Conservation (phyloP, 177 flowering plant species). For the Vitis hybrid region DNA sequence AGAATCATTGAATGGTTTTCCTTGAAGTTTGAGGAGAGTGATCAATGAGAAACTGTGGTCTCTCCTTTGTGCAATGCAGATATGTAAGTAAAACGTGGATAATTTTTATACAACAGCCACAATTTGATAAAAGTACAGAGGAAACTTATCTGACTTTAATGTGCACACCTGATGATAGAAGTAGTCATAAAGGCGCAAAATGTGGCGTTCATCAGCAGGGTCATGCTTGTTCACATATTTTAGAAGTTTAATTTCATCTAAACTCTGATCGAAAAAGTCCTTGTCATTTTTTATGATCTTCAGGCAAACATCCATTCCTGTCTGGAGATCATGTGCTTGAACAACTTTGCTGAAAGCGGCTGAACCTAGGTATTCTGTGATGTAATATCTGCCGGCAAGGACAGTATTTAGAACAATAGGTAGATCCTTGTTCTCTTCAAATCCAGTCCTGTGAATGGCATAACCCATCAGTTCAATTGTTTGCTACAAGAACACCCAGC, state of each 20-base stretch:
- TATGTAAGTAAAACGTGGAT: neutral
- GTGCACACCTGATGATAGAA: conserved; percentile 82
- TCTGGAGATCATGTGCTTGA: conserved; percentile 86
- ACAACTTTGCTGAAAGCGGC: conserved; percentile 97
- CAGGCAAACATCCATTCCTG: conserved; percentile 85
- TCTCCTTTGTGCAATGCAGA: neutral
- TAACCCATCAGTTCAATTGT: conserved; percentile 23
- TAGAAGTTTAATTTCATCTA: conserved; percentile 93
- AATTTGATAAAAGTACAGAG: too few species aligned
- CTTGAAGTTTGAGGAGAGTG: neutral
- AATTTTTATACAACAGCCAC: neutral
- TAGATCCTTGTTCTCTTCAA: conserved; percentile 87
- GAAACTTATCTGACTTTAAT: neutral
- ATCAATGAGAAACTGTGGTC: neutral
- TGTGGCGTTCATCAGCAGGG: conserved; percentile 77
- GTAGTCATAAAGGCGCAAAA: conserved; percentile 92
- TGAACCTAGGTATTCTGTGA: conserved; percentile 88
- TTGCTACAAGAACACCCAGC: too few species aligned
- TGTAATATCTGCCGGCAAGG: conserved; percentile 79
- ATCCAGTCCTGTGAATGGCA: conserved; percentile 81
- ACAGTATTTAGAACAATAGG: conserved; percentile 72
- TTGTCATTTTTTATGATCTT: conserved; percentile 96
- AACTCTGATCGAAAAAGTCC: conserved; percentile 93
- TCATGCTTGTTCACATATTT: conserved; percentile 93
- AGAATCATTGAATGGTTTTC: neutral